These are phyloP conservation scores for Fusarium euwallaceae DNA, from an alignment of 2,329 filamentous ascomycete genomes.

Conservation along the genomic window DNA sequence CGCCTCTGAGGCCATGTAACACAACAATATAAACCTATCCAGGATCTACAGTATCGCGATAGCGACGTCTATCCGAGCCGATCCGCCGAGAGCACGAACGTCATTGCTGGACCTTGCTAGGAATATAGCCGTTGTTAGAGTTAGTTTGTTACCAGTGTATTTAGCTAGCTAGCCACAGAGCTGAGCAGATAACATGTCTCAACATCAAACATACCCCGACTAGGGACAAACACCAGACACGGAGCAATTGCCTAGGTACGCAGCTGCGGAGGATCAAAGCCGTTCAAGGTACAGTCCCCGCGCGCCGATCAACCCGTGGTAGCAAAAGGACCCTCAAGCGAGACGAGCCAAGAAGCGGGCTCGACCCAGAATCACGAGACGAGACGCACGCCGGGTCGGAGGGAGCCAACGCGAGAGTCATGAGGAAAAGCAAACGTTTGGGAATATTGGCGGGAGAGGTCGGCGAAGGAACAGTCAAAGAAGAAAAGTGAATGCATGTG, in stretches of 20 bases:
- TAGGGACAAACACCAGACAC: background rate
- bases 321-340: constrained; percentile 3
- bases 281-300: background rate
- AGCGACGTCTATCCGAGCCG: background rate
- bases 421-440: constrained; percentile 11
- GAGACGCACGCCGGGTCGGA: background rate
- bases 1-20: background rate
- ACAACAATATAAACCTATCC: background rate
- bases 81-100: background rate
- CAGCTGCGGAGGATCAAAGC: background rate
- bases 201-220: background rate
- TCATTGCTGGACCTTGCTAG: background rate
- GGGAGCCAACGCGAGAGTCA: background rate
- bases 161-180: background rate
- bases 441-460: background rate
- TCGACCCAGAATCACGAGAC: constrained; percentile 12
- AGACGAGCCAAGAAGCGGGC: constrained; percentile 4
- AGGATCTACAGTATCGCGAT: background rate
- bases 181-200: background rate
- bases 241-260: background rate
- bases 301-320: constrained; percentile 3
- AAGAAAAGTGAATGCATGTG: constrained; percentile 11
- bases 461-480: background rate
- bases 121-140: background rate
- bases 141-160: background rate